Evolutionary conservation across 2,329 filamentous ascomycete species (phyloP).

Genomic region (Malbranchea zuffiana): DNA sequence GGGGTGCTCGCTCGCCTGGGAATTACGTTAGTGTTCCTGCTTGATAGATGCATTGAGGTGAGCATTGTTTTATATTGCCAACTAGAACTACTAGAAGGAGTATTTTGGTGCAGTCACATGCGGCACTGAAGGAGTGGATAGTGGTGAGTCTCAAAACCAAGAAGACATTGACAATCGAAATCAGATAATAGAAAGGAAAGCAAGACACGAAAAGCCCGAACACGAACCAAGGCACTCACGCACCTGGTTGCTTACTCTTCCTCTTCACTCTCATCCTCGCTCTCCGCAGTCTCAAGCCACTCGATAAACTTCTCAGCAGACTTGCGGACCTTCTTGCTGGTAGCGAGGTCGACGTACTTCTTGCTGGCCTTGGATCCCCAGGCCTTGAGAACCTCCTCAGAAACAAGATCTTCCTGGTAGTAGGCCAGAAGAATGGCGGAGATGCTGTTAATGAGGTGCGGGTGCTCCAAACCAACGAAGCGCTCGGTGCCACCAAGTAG

Average conservation of each 20-base stretch:
- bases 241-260: conserved; percentile 48
- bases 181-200: too few relatives aligned
- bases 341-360: conserved; percentile 86
- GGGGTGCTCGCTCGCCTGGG: too few relatives aligned
- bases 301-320: conserved; percentile 86
- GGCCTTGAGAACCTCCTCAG: conserved; percentile 75
- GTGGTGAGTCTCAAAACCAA: too few relatives aligned
- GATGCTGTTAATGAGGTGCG: conserved; percentile 65
- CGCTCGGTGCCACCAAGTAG: conserved; percentile 92
- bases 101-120: too few relatives aligned
- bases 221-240: too few relatives aligned
- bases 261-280: conserved; percentile 54
- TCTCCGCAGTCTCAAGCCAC: conserved; percentile 83
- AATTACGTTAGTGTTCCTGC: too few relatives aligned
- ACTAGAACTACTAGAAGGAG: too few relatives aligned
- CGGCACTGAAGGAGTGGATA: too few relatives aligned
- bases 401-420: conserved; percentile 82
- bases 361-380: conserved; percentile 96
- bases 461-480: conserved; percentile 70
- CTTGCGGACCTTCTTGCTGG: conserved; percentile 91
- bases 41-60: too few relatives aligned
- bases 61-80: too few relatives aligned
- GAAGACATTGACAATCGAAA: too few relatives aligned
- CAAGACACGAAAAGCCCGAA: too few relatives aligned
- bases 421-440: conserved; percentile 79